Evolutionary conservation across 768 basidiomycete genomes (phyloP).

Genomic region (Rhodotorula toruloides): DNA sequence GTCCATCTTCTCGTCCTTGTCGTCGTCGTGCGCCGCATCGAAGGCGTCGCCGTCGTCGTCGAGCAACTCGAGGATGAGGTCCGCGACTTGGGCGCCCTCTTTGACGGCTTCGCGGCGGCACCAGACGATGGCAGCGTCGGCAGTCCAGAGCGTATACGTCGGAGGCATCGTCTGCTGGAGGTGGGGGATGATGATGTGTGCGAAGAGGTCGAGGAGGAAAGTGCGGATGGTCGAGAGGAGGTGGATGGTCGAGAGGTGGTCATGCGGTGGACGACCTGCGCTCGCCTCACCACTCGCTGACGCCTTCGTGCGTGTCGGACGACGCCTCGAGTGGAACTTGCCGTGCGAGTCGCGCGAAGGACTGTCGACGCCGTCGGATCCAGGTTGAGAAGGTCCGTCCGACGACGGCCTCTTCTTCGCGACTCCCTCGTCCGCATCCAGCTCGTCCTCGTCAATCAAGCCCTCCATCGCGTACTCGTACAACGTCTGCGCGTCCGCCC

Average conservation of each 20-base stretch:
- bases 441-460: background rate
- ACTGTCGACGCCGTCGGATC: background rate
- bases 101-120: slow-evolving; percentile 9
- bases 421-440: background rate
- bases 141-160: slow-evolving; percentile 17
- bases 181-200: slow-evolving; percentile 1
- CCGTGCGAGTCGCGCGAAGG: background rate
- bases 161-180: background rate
- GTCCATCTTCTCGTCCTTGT: background rate
- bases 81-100: background rate
- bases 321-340: slow-evolving; percentile 3
- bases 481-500: slow-evolving; percentile 3
- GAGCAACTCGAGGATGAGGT: slow-evolving; percentile 23
- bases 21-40: background rate
- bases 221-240: slow-evolving; percentile 14
- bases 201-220: slow-evolving; percentile 23
- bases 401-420: background rate
- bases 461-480: slow-evolving; percentile 18
- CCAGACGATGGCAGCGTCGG: slow-evolving; percentile 11
- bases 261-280: slow-evolving; percentile 11
- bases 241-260: slow-evolving; percentile 21
- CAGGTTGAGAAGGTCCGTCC: slow-evolving; percentile 1
- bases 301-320: background rate
- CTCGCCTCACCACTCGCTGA: too few species aligned
- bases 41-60: slow-evolving; percentile 20